Percentiles rank a stretch among this genome's conserved stretches.
phyloP scores from a whole-genome alignment of 129 eudicot species.

The Scalesia atractyloides region DNA sequence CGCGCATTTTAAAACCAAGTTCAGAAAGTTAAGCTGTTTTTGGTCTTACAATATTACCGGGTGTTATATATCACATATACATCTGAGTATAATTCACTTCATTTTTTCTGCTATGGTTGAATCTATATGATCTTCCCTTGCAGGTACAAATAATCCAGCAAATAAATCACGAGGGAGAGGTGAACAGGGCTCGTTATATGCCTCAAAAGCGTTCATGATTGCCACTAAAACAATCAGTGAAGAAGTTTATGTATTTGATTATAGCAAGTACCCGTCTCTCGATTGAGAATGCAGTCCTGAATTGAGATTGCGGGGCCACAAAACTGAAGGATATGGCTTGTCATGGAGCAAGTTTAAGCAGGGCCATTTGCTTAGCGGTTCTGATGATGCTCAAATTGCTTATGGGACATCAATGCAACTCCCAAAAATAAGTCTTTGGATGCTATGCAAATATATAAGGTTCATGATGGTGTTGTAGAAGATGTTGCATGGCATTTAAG shows the following conservation, averaged over 20 bases:
- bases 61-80: neutral
- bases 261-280: constrained; percentile 84
- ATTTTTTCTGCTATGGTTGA: constrained; percentile 6
- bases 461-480: constrained; percentile 84
- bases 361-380: constrained; percentile 91
- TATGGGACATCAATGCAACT: constrained; percentile 89
- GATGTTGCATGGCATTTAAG: constrained; percentile 93
- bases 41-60: neutral
- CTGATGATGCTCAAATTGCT: constrained; percentile 98
- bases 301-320: constrained; percentile 87
- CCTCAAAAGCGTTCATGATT: constrained; percentile 82
- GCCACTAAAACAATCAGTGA: constrained; percentile 93
- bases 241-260: constrained; percentile 87
- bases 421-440: constrained; percentile 79
- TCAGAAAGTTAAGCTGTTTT: neutral
- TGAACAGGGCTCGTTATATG: constrained; percentile 93
- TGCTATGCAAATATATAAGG: constrained; percentile 90
- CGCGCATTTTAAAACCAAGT: no score
- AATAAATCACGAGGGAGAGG: constrained; percentile 94
- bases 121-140: constrained; percentile 11
- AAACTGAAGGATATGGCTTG: constrained; percentile 85
- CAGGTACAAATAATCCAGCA: constrained; percentile 95
- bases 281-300: constrained; percentile 92
- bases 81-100: neutral
- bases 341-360: constrained; percentile 95